phyloP scores from a whole-genome alignment of 2,329 filamentous ascomycete genomes.

The Colletotrichum siamense region DNA sequence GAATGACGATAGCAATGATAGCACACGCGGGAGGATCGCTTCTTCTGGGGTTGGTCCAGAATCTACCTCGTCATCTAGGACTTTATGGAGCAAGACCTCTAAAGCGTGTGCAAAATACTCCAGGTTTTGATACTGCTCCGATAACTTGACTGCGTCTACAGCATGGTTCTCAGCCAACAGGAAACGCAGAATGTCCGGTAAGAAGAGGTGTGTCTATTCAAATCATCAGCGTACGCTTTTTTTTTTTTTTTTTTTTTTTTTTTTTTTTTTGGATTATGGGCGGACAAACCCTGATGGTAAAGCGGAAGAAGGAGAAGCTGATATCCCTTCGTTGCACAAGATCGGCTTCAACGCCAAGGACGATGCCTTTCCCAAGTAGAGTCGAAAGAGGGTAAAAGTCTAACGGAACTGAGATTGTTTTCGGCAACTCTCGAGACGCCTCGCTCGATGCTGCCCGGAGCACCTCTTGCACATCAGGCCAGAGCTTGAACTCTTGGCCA shows the following conservation, averaged over 20 bases:
- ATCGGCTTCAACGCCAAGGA: conserved; percentile 90
- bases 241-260: conserved; percentile 71
- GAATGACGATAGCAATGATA: conserved; percentile 73
- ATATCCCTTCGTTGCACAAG: conserved; percentile 92
- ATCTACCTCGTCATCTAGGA: conserved; percentile 94
- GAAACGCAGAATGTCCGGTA: conserved; percentile 85
- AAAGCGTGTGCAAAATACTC: conserved; percentile 93
- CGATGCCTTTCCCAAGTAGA: conserved; percentile 85
- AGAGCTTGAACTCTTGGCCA: conserved; percentile 82
- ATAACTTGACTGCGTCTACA: conserved; percentile 80
- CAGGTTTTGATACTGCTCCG: conserved; percentile 83
- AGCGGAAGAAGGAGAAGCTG: conserved; percentile 88
- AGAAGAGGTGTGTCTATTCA: conserved; percentile 85
- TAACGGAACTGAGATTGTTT: conserved; percentile 78
- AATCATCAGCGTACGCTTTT: conserved; percentile 45
- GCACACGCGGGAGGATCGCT: conserved; percentile 67
- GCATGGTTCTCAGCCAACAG: conserved; percentile 79
- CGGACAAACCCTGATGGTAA: conserved; percentile 90
- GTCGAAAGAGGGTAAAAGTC: conserved; percentile 96
- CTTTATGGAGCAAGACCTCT: conserved; percentile 89
- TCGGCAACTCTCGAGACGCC: conserved; percentile 71
- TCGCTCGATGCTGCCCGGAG: conserved; percentile 73
- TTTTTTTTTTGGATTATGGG: conserved; percentile 80
- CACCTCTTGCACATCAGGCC: conserved; percentile 88
- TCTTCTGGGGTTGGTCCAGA: conserved; percentile 66